Conservation (phyloP, 441 rosid genomes). For the Brassica balearica region DNA sequence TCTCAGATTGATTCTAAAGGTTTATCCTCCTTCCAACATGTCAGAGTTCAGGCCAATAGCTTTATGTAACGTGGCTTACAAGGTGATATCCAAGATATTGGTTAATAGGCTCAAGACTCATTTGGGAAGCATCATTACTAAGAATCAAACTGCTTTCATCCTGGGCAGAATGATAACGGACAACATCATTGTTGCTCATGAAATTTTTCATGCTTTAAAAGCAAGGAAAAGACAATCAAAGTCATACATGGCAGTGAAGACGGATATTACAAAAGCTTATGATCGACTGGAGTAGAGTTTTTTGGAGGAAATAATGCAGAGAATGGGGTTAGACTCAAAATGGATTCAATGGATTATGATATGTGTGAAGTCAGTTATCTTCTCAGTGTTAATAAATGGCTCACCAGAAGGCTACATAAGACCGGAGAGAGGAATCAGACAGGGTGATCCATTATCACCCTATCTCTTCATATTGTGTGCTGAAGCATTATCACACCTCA, state of each 20-base stretch:
- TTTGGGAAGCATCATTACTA: not conserved
- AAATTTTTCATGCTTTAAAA: too few species aligned
- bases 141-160: not conserved
- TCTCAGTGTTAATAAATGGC: not conserved
- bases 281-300: not conserved
- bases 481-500: not conserved
- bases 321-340: not conserved
- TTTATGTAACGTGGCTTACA: too few species aligned
- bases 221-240: too few species aligned
- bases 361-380: not conserved
- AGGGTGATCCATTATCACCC: not conserved
- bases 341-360: not conserved
- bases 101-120: not conserved
- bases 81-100: not conserved
- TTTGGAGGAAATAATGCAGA: not conserved
- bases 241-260: not conserved
- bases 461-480: not conserved
- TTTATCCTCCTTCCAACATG: too few species aligned
- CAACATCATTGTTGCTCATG: too few species aligned
- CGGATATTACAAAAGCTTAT: not conserved
- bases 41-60: too few species aligned
- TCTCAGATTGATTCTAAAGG: too few species aligned
- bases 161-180: not conserved
- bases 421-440: not conserved
- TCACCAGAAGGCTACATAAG: not conserved